Percentiles rank a stretch among this genome's conserved stretches.
These are phyloP conservation scores for Grosmannia serpens DNA, from an alignment of 2,329 filamentous ascomycete genomes.

Conservation along the genomic window DNA sequence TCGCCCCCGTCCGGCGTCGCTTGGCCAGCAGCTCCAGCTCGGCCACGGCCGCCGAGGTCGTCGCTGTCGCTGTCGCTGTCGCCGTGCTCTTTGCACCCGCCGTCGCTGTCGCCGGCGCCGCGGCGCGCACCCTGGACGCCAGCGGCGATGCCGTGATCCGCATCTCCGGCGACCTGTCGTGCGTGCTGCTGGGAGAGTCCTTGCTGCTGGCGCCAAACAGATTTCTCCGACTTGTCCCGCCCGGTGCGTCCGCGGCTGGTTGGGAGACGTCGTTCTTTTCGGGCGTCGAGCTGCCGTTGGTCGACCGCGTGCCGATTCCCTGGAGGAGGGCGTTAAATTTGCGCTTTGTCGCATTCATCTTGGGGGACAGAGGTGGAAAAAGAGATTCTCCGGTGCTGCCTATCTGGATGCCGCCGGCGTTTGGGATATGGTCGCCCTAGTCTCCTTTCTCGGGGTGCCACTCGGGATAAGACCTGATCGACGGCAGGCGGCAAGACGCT, in stretches of 20 bases:
- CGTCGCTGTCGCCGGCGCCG: background rate
- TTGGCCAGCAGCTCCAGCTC: constrained; percentile 36
- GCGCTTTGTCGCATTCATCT: constrained; percentile 68
- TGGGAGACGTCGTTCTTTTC: constrained; percentile 17
- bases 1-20: constrained; percentile 36
- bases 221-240: background rate
- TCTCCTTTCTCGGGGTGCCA: background rate
- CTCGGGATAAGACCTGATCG: background rate
- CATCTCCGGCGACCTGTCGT: background rate
- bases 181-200: background rate
- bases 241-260: background rate
- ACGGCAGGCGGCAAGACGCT: background rate
- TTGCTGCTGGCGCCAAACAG: background rate
- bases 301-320: constrained; percentile 42
- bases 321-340: constrained; percentile 72
- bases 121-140: background rate
- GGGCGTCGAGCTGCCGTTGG: constrained; percentile 26
- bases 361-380: background rate
- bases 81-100: background rate
- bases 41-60: constrained; percentile 4
- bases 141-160: background rate
- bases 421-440: background rate
- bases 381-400: background rate
- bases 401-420: background rate
- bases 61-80: background rate